These are phyloP conservation scores for Colletotrichum tofieldiae DNA, from an alignment of 2,329 filamentous ascomycete species.

Conservation along the genomic window DNA sequence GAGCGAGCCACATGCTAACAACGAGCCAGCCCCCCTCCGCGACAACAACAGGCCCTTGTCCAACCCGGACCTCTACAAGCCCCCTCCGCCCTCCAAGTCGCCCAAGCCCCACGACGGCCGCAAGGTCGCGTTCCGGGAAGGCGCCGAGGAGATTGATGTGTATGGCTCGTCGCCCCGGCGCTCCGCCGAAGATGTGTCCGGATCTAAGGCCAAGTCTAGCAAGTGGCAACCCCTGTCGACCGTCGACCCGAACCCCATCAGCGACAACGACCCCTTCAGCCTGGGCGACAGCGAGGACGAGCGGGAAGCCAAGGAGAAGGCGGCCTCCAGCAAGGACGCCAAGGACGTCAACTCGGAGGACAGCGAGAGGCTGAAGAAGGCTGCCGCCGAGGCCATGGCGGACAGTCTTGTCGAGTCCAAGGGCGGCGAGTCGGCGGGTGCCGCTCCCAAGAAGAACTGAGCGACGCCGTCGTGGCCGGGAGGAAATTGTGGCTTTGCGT, in stretches of 20 bases:
- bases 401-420: constrained; percentile 66
- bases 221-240: constrained; percentile 97
- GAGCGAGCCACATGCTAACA: constrained; percentile 44
- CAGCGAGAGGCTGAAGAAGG: constrained; percentile 75
- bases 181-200: constrained; percentile 65
- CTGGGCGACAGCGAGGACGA: constrained; percentile 97
- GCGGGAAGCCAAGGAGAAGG: constrained; percentile 79
- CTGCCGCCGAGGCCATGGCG: constrained; percentile 74
- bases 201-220: constrained; percentile 78
- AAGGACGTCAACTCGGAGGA: constrained; percentile 71
- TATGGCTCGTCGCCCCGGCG: constrained; percentile 77
- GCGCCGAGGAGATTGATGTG: constrained; percentile 84
- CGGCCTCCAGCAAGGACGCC: constrained; percentile 48
- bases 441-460: constrained; percentile 55
- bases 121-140: constrained; percentile 72
- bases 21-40: constrained; percentile 66
- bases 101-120: constrained; percentile 65
- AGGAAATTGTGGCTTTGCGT: constrained; percentile 5
- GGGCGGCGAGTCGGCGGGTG: constrained; percentile 52
- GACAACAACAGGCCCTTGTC: constrained; percentile 72
- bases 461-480: constrained; percentile 9
- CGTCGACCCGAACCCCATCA: constrained; percentile 74
- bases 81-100: constrained; percentile 68
- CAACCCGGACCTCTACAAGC: constrained; percentile 87
- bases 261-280: constrained; percentile 95